Percentiles rank a stretch among this genome's conserved stretches.
Evolutionary conservation across 2,329 filamentous ascomycete genomes (phyloP).

Genomic region (Tolypocladium cylindrosporum): DNA sequence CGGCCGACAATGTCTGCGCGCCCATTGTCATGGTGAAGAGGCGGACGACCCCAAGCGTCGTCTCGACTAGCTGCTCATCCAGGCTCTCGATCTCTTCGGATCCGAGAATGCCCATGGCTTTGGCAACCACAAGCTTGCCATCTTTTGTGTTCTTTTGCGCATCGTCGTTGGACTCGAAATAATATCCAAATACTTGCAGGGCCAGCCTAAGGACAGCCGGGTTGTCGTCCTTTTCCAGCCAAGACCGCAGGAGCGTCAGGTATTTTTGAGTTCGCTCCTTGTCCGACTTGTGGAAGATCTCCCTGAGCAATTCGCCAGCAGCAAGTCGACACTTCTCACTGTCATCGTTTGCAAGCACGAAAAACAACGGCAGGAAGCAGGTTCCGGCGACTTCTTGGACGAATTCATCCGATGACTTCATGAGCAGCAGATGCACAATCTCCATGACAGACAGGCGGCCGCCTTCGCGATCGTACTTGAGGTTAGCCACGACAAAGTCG

Average conservation of each 20-base stretch:
- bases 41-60: conserved; percentile 58
- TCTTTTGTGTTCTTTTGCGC: conserved; percentile 56
- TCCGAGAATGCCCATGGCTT: conserved; percentile 41
- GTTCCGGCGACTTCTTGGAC: conserved; percentile 72
- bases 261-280: conserved; percentile 62
- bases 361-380: conserved; percentile 78
- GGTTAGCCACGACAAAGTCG: conserved; percentile 77
- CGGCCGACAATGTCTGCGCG: conserved; percentile 47
- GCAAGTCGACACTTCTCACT: conserved; percentile 76
- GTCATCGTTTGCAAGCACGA: conserved; percentile 82
- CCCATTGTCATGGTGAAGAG: conserved; percentile 61
- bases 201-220: conserved; percentile 60
- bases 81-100: conserved; percentile 40
- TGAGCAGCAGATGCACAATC: conserved; percentile 73
- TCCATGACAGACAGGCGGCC: conserved; percentile 92
- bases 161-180: conserved; percentile 60
- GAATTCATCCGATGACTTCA: conserved; percentile 72
- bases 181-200: conserved; percentile 72
- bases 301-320: conserved; percentile 68
- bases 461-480: conserved; percentile 82
- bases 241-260: conserved; percentile 58
- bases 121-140: conserved; percentile 49
- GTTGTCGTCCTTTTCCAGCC: conserved; percentile 69
- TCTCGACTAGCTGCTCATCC: conserved; percentile 66
- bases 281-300: conserved; percentile 70